A percentile compares a stretch with the other conserved stretches of the same genome.
Evolutionary conservation across 306 rosid genomes (phyloP).

Genomic region (Prinsepia uniflora): DNA sequence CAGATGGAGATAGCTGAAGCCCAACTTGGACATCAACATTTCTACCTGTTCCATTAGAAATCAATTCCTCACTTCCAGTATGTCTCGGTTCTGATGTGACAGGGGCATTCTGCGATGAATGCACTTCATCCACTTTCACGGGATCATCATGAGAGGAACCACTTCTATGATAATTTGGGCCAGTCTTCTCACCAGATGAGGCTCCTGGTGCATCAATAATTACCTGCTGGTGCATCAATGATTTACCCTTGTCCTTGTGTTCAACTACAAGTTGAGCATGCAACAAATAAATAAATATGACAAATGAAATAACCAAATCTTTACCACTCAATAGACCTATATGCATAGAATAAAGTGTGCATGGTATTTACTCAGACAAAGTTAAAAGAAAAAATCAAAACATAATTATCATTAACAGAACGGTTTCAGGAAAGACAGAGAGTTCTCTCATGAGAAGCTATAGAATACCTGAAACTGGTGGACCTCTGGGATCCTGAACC

Average conservation of each 20-base stretch:
- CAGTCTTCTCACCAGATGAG: slow-evolving; percentile 16
- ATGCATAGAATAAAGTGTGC: neutral
- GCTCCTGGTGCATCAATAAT: slow-evolving; percentile 20
- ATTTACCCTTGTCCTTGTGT: slow-evolving; percentile 24
- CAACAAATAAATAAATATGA: slow-evolving; percentile 3
- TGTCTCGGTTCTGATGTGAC: slow-evolving; percentile 24
- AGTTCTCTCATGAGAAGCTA: neutral
- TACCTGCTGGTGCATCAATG: slow-evolving; percentile 17
- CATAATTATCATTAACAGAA: neutral
- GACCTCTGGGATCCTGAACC: slow-evolving; percentile 18
- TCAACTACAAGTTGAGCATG: slow-evolving; percentile 38
- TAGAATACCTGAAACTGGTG: slow-evolving; percentile 11
- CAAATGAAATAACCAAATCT: neutral
- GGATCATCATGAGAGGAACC: slow-evolving; percentile 13
- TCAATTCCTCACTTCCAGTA: slow-evolving; percentile 7
- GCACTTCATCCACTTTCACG: slow-evolving; percentile 17
- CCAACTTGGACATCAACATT: slow-evolving; percentile 15
- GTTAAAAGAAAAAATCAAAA: neutral
- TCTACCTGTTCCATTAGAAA: slow-evolving; percentile 22
- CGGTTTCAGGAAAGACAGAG: neutral
- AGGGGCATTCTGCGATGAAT: neutral
- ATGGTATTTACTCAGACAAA: neutral
- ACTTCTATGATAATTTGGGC: slow-evolving; percentile 14
- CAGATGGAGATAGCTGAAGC: slow-evolving; percentile 20
- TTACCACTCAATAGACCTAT: neutral